Evolutionary conservation across 768 basidiomycete genomes (phyloP).

Genomic region (Rhizopogon rudus): DNA sequence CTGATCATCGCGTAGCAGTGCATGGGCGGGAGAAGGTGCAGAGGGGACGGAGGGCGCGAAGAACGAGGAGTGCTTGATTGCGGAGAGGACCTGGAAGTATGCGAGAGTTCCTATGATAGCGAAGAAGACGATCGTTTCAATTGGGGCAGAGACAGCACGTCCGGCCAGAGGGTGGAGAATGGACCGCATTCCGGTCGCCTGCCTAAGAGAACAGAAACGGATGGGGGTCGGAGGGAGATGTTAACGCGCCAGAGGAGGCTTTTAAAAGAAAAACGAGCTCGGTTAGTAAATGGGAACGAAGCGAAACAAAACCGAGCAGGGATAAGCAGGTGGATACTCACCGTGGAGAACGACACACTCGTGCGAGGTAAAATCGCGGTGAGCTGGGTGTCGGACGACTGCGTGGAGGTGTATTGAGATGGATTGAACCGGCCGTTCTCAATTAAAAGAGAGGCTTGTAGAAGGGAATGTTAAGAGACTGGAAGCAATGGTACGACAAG

Average conservation of each 20-base stretch:
- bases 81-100: conserved; percentile 90
- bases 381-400: neutral
- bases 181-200: conserved; percentile 42
- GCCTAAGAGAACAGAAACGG: neutral
- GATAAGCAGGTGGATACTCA: neutral
- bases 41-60: conserved; percentile 52
- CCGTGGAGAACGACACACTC: neutral
- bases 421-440: neutral
- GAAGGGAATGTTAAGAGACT: neutral
- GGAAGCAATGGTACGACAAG: conserved; percentile 8
- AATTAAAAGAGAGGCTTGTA: neutral
- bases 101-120: conserved; percentile 87
- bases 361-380: neutral
- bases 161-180: conserved; percentile 64
- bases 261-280: neutral
- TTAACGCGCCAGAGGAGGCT: neutral
- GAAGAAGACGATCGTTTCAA: conserved; percentile 89
- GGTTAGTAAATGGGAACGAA: neutral
- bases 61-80: conserved; percentile 85
- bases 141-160: conserved; percentile 71
- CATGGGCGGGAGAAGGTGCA: conserved; percentile 51
- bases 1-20: conserved; percentile 45
- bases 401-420: neutral
- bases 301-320: neutral
- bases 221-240: neutral